Base-by-base conservation (phyloP, 768 basidiomycete species). In the Russula sp. region DNA sequence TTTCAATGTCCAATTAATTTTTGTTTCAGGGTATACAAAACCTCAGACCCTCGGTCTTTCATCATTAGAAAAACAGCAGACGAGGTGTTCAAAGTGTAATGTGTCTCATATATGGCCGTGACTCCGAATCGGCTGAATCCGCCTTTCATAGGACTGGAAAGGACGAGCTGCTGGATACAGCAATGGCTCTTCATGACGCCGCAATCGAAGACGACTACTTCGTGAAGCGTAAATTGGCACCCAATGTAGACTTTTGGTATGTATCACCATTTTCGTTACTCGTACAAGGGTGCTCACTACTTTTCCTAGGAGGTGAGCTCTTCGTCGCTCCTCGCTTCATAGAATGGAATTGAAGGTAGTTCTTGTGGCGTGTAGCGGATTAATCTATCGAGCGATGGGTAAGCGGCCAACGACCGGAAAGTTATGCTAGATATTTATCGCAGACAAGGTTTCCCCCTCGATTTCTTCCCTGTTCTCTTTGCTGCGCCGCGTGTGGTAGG, bases 341-440 rank as follows among this genome's bases (percentile, higher is more conserved):
- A 14, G 20, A 25, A 35, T 22, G n/a, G 16, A 41, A 45, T 52
- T 22, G 42, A 62, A 25, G 16, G 5, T 14, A 5, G 20, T 32
- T 18, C 45, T 46, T 20, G 38, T 41, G 22, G 7, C 22, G 35
- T 58, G 43, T 66, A 93, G 90, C 66, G 90, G 91, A 8, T 73
- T 94, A 60, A 94, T 95, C 68, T 95, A 95, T 73, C 88, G 90
- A 53, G 90, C 90, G 22, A 93, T 93, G 91, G 91, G 90, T 90
- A 65, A 65, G 79, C 68, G 45, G 64, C 61, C 42, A 29, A 32
- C 32, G 10, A 35, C 59, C 62, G 5, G 43, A 32, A 11, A 18
- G 32, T 43, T 43, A 56, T 66, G 39, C 61, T 65, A 35, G 46
- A 20, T 49, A 8, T 56, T 49, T 22, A 42, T 36, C n/a, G 34